Conservation (phyloP, 345 rosid species). For the Eucalyptus urophylla region DNA sequence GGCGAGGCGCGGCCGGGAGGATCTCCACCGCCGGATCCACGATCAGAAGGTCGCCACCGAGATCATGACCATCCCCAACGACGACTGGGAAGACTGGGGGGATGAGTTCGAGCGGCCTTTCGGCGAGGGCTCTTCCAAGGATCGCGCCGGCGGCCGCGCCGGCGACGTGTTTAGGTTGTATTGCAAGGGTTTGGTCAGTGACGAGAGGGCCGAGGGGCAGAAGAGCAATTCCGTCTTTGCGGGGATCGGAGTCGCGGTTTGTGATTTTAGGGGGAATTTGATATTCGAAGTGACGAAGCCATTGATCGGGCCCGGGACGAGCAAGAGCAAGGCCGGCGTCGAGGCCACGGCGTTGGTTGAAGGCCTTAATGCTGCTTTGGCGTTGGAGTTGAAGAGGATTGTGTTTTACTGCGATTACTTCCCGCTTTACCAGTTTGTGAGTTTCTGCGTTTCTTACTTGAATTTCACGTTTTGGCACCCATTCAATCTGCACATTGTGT, state of each 20-base stretch:
- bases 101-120: slow-evolving; percentile 36
- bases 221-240: neutral
- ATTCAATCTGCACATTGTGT: neutral
- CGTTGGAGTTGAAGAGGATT: slow-evolving; percentile 40
- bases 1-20: slow-evolving; percentile 12
- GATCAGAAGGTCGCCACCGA: slow-evolving; percentile 48
- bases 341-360: slow-evolving; percentile 43
- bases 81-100: slow-evolving; percentile 42
- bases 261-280: slow-evolving; percentile 10
- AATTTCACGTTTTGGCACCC: neutral
- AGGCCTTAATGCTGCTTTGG: slow-evolving; percentile 48
- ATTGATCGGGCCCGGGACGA: slow-evolving; percentile 13
- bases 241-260: slow-evolving; percentile 24
- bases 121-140: slow-evolving; percentile 3
- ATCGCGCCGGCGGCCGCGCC: neutral
- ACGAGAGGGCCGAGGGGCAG: slow-evolving; percentile 4
- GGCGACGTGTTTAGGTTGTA: neutral
- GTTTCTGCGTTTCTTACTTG: slow-evolving; percentile 11
- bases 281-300: slow-evolving; percentile 10
- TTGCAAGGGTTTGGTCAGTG: slow-evolving; percentile 16
- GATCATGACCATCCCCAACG: slow-evolving; percentile 32
- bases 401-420: slow-evolving; percentile 25
- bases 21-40: slow-evolving; percentile 47
- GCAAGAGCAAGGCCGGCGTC: slow-evolving; percentile 5
- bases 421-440: slow-evolving; percentile 43